A percentile compares a stretch with the other conserved stretches of the same genome.
phyloP scores from a whole-genome alignment of 2,329 filamentous ascomycete species.

The Scytalidium lignicola region DNA sequence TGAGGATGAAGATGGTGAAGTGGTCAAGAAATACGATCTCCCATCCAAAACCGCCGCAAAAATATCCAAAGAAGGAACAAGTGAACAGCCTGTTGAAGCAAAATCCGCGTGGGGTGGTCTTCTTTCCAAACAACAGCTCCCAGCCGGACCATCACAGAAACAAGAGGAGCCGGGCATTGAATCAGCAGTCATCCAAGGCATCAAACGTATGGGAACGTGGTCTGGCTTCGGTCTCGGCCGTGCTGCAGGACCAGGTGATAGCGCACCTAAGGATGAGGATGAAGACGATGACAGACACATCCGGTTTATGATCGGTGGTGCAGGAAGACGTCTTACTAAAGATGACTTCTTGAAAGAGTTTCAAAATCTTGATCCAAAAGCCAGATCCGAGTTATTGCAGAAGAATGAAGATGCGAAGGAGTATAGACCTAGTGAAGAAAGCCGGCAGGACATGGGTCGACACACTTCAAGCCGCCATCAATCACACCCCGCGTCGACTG shows the following conservation, averaged over 20 bases:
- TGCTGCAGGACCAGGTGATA: conserved; percentile 15
- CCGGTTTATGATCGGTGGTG: conserved; percentile 69
- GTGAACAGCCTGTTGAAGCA: conserved; percentile 5
- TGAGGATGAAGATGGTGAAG: conserved; percentile 80
- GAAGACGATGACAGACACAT: conserved; percentile 65
- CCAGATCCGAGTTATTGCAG: conserved; percentile 31
- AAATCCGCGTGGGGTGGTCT: neutral
- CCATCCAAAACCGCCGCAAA: conserved; percentile 35
- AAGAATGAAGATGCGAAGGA: conserved; percentile 22
- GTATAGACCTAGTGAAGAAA: conserved; percentile 18
- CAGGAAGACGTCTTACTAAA: conserved; percentile 73
- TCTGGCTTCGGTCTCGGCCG: conserved; percentile 16
- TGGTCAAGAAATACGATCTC: conserved; percentile 78
- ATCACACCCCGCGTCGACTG: neutral
- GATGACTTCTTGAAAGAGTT: conserved; percentile 74
- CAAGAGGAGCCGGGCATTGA: neutral
- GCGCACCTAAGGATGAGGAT: conserved; percentile 33
- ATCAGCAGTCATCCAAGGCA: conserved; percentile 16
- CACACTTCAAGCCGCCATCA: neutral
- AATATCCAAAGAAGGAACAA: conserved; percentile 2
- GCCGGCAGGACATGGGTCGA: neutral
- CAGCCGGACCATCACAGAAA: neutral
- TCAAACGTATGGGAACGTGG: conserved; percentile 23
- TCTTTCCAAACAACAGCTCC: neutral
- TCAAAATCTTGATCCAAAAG: conserved; percentile 63